phyloP scores from a whole-genome alignment of 768 basidiomycete species.

The Calocera viscosa region DNA sequence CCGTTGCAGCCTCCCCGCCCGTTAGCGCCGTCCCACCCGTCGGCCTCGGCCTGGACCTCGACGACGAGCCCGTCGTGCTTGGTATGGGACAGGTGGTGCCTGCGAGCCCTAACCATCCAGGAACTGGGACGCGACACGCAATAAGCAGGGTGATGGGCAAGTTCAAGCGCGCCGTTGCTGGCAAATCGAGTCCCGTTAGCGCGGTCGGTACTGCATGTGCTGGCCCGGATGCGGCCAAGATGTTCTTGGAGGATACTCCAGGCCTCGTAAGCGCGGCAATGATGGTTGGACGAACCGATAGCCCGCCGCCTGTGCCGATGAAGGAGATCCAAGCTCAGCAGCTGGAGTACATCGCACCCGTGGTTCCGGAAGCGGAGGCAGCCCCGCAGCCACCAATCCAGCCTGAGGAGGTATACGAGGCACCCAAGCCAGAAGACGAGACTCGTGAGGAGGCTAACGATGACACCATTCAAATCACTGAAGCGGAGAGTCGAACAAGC shows the following conservation, averaged over 20 bases:
- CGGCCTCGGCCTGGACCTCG: background rate
- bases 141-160: slow-evolving; percentile 2
- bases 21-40: background rate
- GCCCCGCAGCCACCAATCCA: background rate
- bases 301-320: background rate
- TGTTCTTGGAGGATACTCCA: background rate
- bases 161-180: slow-evolving; percentile 4
- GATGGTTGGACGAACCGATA: background rate
- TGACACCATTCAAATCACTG: background rate
- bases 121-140: background rate
- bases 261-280: background rate
- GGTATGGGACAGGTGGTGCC: background rate
- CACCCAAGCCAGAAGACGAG: background rate
- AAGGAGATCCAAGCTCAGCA: background rate
- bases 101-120: background rate
- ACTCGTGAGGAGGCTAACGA: background rate
- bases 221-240: background rate
- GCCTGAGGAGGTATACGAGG: background rate
- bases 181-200: background rate
- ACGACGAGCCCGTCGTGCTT: background rate
- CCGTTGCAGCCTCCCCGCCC: background rate
- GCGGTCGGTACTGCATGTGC: background rate
- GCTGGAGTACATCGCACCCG: background rate
- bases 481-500: background rate
- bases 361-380: background rate